Evolutionary conservation across 192 early-diverging fungal species (phyloP).

Genomic region (Cladochytrium replicatum): DNA sequence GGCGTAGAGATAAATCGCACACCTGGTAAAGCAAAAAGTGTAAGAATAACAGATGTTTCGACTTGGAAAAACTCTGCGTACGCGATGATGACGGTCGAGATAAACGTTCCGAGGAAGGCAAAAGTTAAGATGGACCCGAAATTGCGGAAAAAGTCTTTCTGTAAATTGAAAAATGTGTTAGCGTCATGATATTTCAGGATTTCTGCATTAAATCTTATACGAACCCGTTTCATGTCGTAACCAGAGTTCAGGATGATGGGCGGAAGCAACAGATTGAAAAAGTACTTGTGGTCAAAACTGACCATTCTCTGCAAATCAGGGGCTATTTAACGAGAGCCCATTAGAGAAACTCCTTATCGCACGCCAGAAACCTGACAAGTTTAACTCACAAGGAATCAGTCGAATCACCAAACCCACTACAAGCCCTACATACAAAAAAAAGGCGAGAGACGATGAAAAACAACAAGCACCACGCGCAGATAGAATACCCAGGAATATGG

Average conservation of each 20-base stretch:
- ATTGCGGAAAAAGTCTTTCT: conserved; percentile 77
- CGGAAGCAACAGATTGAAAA: conserved; percentile 93
- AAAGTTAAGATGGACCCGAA: conserved; percentile 84
- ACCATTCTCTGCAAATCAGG: conserved; percentile 43
- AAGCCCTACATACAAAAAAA: conserved; percentile 36
- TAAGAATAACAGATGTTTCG: conserved; percentile 4
- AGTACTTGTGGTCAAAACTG: conserved; percentile 81
- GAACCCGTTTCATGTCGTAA: conserved; percentile 83
- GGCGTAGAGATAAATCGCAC: conserved; percentile 60
- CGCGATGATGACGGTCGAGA: conserved; percentile 86
- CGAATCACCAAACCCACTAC: conserved; percentile 57
- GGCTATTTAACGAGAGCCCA: background rate
- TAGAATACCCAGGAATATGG: conserved; percentile 74
- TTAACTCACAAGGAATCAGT: conserved; percentile 22
- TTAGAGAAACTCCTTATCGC: too few relatives aligned
- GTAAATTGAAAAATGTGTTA: conserved; percentile 3
- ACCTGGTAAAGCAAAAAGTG: conserved; percentile 7
- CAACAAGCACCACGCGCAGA: conserved; percentile 25
- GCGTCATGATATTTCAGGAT: background rate
- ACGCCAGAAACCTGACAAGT: background rate
- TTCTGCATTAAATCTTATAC: conserved; percentile 1
- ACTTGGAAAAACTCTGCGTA: conserved; percentile 13
- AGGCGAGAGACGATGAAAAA: conserved; percentile 6
- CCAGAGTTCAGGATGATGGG: conserved; percentile 97
- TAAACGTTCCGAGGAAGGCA: conserved; percentile 87